Evolutionary conservation across 441 rosid genomes (phyloP).

Genomic region (Viola pubescens): DNA sequence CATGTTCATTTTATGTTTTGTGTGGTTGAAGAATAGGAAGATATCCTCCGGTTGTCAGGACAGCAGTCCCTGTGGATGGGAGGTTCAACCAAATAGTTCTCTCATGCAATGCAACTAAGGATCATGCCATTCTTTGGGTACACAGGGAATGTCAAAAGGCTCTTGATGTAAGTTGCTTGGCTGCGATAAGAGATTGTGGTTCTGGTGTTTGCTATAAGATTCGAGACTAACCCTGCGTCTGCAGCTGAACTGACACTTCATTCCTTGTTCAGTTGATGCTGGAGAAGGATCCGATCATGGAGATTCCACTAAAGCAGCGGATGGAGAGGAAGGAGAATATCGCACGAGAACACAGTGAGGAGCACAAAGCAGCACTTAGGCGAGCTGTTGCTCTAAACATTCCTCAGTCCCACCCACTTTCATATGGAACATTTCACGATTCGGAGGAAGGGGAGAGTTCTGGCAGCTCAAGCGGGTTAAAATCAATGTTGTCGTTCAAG

Average conservation of each 20-base stretch:
- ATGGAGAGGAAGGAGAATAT: constrained; percentile 64
- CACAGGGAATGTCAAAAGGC: constrained; percentile 80
- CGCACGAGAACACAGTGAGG: constrained; percentile 62
- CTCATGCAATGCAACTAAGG: constrained; percentile 81
- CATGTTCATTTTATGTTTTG: neutral
- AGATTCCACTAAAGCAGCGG: constrained; percentile 62
- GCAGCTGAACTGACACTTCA: neutral
- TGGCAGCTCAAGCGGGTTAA: constrained; percentile 30
- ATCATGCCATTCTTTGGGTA: constrained; percentile 79
- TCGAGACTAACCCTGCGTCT: neutral
- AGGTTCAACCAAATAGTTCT: constrained; percentile 84
- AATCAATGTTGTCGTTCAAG: constrained; percentile 35
- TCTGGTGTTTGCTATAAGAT: constrained; percentile 3
- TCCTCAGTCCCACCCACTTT: constrained; percentile 44
- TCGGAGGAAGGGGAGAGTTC: constrained; percentile 46
- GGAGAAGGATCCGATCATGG: constrained; percentile 63
- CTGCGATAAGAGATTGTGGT: neutral
- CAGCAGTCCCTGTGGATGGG: constrained; percentile 94
- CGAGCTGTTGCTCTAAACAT: constrained; percentile 60
- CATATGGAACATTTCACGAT: constrained; percentile 78
- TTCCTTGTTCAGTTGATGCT: constrained; percentile 48
- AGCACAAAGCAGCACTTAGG: constrained; percentile 70
- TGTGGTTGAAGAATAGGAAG: constrained; percentile 57
- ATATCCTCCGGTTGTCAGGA: constrained; percentile 79
- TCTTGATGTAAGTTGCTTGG: constrained; percentile 23